A percentile compares a stretch with the other conserved stretches of the same genome.
Evolutionary conservation across 768 basidiomycete species (phyloP).

Genomic region (Rhodotorula paludigena): DNA sequence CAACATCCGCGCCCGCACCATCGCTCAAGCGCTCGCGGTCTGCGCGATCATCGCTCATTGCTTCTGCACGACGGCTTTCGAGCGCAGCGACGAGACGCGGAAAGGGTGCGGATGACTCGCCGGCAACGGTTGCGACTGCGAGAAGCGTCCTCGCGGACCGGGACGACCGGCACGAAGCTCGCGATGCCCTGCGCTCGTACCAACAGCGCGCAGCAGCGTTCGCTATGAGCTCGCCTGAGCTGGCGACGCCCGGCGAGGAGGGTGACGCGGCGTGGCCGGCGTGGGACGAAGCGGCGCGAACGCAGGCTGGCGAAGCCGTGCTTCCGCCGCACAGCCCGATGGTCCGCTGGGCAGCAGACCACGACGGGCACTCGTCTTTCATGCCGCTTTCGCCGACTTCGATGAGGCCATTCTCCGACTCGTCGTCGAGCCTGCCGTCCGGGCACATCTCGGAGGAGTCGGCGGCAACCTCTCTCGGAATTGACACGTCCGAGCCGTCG

Average conservation of each 20-base stretch:
- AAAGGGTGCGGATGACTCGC: neutral
- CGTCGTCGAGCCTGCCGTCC: neutral
- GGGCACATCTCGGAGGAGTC: neutral
- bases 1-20: neutral
- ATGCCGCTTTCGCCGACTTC: slow-evolving; percentile 6
- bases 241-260: slow-evolving; percentile 10
- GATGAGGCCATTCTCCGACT: neutral
- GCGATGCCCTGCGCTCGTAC: slow-evolving; percentile 8
- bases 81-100: neutral
- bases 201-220: slow-evolving; percentile 1
- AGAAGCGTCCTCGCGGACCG: neutral
- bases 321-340: slow-evolving; percentile 18
- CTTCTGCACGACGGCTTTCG: slow-evolving; percentile 6
- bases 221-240: slow-evolving; percentile 25
- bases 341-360: slow-evolving; percentile 18
- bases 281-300: no score
- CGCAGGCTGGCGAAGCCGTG: no score
- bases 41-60: slow-evolving; percentile 4
- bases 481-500: neutral
- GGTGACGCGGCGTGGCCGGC: neutral
- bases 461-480: neutral
- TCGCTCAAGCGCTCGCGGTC: slow-evolving; percentile 19
- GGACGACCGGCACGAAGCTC: neutral
- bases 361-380: slow-evolving; percentile 6
- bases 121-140: slow-evolving; percentile 1